phyloP scores from a whole-genome alignment of 352 stramenopile genomes.

The Sclerospora graminicola region DNA sequence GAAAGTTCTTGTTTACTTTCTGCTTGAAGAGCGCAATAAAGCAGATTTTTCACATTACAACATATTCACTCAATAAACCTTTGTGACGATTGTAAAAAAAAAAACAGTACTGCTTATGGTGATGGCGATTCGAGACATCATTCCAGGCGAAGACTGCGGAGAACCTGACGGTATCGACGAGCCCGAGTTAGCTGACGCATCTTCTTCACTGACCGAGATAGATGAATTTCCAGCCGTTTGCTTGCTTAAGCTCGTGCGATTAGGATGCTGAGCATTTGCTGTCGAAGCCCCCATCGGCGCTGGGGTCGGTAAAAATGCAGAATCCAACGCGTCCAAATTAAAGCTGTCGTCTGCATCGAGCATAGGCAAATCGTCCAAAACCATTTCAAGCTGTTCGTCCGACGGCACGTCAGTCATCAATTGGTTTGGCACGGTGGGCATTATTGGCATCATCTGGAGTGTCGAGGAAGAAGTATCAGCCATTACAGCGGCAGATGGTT shows the following conservation, averaged over 20 bases:
- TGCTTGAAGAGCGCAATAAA: no score
- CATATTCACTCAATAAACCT: no score
- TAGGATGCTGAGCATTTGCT: conserved; percentile 7
- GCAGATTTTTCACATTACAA: no score
- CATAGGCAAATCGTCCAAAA: conserved; percentile 60
- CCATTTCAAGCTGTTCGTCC: conserved; percentile 63
- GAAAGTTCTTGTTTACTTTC: no score
- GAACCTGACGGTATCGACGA: conserved; percentile 50
- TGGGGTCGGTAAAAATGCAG: conserved; percentile 21
- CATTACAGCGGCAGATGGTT: background rate
- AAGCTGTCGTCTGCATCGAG: conserved; percentile 62
- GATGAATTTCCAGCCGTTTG: conserved; percentile 34
- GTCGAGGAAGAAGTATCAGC: background rate
- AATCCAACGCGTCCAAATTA: conserved; percentile 29
- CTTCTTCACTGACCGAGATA: conserved; percentile 29
- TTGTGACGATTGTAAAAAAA: no score
- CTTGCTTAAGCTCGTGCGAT: conserved; percentile 21
- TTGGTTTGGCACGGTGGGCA: conserved; percentile 20
- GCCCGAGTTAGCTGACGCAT: conserved; percentile 48
- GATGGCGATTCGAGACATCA: conserved; percentile 53
- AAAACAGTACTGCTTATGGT: no score
- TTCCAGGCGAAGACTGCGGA: conserved; percentile 34
- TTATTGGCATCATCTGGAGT: conserved; percentile 20
- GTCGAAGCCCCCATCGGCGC: conserved; percentile 4
- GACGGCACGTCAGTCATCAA: conserved; percentile 37